phyloP scores from a whole-genome alignment of 2,329 filamentous ascomycete species.

The Colletotrichum aenigma region DNA sequence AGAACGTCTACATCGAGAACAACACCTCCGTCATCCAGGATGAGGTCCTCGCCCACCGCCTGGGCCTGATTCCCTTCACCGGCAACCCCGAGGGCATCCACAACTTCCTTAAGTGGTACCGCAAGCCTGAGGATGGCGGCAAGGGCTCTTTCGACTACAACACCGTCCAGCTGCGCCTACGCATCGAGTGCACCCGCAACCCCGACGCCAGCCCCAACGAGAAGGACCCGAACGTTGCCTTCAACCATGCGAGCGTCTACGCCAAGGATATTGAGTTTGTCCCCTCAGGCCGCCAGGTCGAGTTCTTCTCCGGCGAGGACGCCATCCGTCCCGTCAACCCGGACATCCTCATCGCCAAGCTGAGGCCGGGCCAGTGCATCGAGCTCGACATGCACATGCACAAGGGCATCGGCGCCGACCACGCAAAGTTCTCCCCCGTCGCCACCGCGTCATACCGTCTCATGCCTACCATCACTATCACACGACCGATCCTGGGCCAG shows the following conservation, averaged over 20 bases:
- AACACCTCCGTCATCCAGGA: slow-evolving; percentile 99
- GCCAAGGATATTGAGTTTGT: slow-evolving; percentile 78
- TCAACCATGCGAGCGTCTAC: slow-evolving; percentile 84
- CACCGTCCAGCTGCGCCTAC: slow-evolving; percentile 79
- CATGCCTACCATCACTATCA: slow-evolving; percentile 85
- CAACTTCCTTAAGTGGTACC: slow-evolving; percentile 82
- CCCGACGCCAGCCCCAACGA: slow-evolving; percentile 72
- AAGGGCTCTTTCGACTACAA: slow-evolving; percentile 80
- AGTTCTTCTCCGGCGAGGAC: slow-evolving; percentile 69
- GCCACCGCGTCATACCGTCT: slow-evolving; percentile 93
- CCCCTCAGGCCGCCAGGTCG: slow-evolving; percentile 72
- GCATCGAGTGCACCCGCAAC: slow-evolving; percentile 82
- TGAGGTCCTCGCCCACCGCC: slow-evolving; percentile 88
- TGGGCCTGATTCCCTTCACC: slow-evolving; percentile 89
- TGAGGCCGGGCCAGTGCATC: slow-evolving; percentile 89
- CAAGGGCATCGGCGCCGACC: slow-evolving; percentile 92
- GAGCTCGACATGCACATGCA: slow-evolving; percentile 90
- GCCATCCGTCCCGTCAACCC: slow-evolving; percentile 82
- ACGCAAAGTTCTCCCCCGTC: slow-evolving; percentile 96
- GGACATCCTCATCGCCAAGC: slow-evolving; percentile 91
- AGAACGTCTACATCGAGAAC: slow-evolving; percentile 90
- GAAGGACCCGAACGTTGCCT: slow-evolving; percentile 82
- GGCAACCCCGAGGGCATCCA: slow-evolving; percentile 77
- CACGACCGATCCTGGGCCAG: slow-evolving; percentile 79
- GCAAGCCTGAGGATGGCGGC: slow-evolving; percentile 69